A percentile compares a stretch with the other conserved stretches of the same genome.
These are phyloP conservation scores for Tricholoma matsutake DNA, from an alignment of 768 basidiomycete genomes.

Conservation along the genomic window DNA sequence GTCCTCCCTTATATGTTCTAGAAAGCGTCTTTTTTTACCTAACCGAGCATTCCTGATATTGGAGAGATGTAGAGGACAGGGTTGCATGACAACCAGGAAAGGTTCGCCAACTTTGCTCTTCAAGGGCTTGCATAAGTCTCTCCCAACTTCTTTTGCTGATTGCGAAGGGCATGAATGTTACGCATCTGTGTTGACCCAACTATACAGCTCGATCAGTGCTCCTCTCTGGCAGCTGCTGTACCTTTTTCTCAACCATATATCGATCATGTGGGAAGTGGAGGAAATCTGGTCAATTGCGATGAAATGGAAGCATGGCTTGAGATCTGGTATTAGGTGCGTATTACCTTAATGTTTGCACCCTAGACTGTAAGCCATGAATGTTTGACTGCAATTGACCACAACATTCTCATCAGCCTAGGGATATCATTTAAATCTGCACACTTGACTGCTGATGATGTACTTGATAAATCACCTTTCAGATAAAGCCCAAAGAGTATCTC, in stretches of 20 bases:
- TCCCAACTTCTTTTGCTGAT: not conserved
- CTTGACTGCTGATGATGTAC: no score
- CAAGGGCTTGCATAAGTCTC: not conserved
- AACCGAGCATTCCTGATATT: not conserved
- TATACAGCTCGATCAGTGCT: not conserved
- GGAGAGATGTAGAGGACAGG: not conserved
- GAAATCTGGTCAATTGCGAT: not conserved
- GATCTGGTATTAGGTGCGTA: not conserved
- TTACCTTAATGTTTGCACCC: no score
- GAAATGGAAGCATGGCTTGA: not conserved
- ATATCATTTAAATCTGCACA: no score
- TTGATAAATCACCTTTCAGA: no score
- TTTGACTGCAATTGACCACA: no score
- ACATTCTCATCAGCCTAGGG: no score
- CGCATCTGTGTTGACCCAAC: not conserved
- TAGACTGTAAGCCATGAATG: no score
- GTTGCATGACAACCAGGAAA: not conserved
- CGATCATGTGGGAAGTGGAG: not conserved
- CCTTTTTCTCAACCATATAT: not conserved
- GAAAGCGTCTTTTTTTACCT: not conserved
- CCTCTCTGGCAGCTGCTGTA: not conserved
- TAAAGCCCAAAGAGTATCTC: no score
- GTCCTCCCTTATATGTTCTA: no score
- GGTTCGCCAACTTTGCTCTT: not conserved
- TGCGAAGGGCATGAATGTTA: not conserved